Conservation (phyloP, 768 basidiomycete genomes). For the Auriscalpium microsporum region DNA sequence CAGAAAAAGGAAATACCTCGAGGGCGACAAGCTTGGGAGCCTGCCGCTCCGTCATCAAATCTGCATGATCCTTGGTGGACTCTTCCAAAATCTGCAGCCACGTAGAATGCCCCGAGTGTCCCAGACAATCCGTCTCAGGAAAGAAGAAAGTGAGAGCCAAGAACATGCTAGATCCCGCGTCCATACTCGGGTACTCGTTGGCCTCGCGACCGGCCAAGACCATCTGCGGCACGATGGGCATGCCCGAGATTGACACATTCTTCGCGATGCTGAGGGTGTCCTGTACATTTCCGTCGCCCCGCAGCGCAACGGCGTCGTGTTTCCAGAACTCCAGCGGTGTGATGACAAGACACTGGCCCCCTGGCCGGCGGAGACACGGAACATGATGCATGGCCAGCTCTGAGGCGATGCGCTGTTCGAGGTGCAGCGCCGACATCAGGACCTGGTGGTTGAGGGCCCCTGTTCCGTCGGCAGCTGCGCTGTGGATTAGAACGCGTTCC, state of each 20-base stretch:
- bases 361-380: constrained; percentile 45
- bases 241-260: constrained; percentile 53
- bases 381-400: constrained; percentile 31
- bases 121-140: constrained; percentile 62
- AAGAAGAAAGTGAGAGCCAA: constrained; percentile 81
- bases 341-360: constrained; percentile 57
- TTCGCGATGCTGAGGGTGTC: constrained; percentile 45
- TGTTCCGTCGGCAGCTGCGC: constrained; percentile 36
- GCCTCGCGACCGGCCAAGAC: constrained; percentile 64
- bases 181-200: constrained; percentile 37
- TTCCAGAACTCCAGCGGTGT: constrained; percentile 74
- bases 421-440: constrained; percentile 51
- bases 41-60: constrained; percentile 32
- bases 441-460: constrained; percentile 54
- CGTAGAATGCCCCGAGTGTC: constrained; percentile 47
- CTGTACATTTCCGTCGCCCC: constrained; percentile 46
- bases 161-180: constrained; percentile 57
- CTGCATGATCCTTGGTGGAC: constrained; percentile 28
- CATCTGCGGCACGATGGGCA: constrained; percentile 65
- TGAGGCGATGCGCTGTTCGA: constrained; percentile 51
- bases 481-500: constrained; percentile 69
- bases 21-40: constrained; percentile 38
- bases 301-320: constrained; percentile 46
- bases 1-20: constrained; percentile 27
- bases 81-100: constrained; percentile 54